Percentiles rank a stretch among this genome's conserved stretches.
Evolutionary conservation across 441 rosid genomes (phyloP).

Genomic region (Euphorbia celastroides): DNA sequence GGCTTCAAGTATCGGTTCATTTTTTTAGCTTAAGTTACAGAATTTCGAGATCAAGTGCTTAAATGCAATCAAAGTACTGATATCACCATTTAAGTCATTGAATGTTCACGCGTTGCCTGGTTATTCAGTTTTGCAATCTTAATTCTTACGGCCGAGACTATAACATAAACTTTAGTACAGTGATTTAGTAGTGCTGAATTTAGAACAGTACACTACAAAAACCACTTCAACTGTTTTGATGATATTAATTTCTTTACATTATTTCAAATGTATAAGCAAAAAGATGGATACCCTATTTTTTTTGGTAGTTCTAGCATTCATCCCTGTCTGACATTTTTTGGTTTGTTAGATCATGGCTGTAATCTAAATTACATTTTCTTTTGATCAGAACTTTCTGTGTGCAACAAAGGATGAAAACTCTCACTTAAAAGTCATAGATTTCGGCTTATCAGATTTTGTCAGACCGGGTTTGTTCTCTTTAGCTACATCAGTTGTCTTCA

Average conservation of each 20-base stretch:
- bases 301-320: background rate
- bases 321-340: too few species aligned
- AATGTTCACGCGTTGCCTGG: background rate
- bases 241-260: background rate
- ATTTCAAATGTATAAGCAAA: background rate
- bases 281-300: background rate
- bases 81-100: background rate
- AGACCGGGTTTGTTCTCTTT: constrained; percentile 68
- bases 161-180: background rate
- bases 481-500: constrained; percentile 4
- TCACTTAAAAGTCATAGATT: constrained; percentile 80
- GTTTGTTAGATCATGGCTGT: background rate
- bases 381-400: constrained; percentile 84
- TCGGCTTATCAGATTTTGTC: constrained; percentile 88
- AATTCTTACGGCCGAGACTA: background rate
- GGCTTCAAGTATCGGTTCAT: background rate
- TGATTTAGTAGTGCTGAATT: background rate
- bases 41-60: background rate
- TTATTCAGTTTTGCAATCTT: background rate
- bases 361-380: constrained; percentile 22
- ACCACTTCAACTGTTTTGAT: background rate
- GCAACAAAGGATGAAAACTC: constrained; percentile 77
- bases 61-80: background rate
- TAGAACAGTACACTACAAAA: background rate
- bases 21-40: background rate